Evolutionary conservation across 352 stramenopile species (phyloP).

Genomic region (Aphanomyces cochlioides): DNA sequence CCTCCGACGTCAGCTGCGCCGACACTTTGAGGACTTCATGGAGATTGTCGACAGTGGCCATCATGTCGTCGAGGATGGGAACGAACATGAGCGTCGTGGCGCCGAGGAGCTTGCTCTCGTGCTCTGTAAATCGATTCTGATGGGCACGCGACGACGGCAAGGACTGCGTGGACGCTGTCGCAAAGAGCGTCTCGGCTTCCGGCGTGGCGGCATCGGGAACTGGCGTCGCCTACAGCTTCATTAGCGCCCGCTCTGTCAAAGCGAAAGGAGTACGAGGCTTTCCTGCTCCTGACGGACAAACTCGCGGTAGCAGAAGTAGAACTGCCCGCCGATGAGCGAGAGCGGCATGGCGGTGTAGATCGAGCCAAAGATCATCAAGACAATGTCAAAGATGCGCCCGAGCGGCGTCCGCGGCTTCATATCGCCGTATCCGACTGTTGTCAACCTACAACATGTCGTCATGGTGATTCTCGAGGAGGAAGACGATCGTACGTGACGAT

Average conservation of each 20-base stretch:
- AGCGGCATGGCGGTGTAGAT: conserved; percentile 78
- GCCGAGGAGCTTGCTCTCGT: not conserved
- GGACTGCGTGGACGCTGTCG: not conserved
- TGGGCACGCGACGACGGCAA: not conserved
- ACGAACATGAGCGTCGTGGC: conserved; percentile 9
- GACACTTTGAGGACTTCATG: not conserved
- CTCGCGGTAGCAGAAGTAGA: conserved; percentile 53
- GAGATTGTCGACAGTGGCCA: conserved; percentile 25
- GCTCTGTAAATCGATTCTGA: not conserved
- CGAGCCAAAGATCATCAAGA: conserved; percentile 55
- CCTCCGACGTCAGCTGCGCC: not conserved
- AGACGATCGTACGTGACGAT: conserved; percentile 44
- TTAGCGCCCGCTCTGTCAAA: too few species aligned
- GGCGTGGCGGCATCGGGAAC: not conserved
- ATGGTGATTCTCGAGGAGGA: not conserved
- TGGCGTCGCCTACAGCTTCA: not conserved
- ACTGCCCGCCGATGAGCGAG: conserved; percentile 65
- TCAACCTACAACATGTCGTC: conserved; percentile 42
- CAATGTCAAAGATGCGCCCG: conserved; percentile 59
- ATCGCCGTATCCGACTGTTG: conserved; percentile 73
- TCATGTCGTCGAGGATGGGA: conserved; percentile 27
- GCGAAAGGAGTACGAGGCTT: not conserved
- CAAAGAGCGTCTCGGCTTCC: not conserved
- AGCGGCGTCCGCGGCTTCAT: conserved; percentile 55
- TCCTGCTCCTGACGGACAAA: conserved; percentile 22